These are phyloP conservation scores for Trebouxiophyceae sp. DNA, from an alignment of 163 green algal genomes.

Conservation along the genomic window DNA sequence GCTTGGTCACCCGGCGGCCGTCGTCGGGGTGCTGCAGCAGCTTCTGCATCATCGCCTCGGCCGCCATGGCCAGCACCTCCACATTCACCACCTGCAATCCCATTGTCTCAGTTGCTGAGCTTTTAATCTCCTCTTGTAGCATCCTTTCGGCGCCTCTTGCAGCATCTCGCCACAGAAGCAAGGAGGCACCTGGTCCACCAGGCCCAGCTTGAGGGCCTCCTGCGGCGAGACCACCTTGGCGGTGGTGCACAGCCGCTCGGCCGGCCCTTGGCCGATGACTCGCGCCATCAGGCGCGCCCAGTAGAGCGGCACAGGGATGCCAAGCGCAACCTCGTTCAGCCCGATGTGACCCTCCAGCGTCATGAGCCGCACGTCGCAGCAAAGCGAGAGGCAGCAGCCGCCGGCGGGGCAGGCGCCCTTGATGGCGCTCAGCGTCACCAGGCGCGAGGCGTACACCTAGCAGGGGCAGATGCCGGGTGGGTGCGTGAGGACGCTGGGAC, in stretches of 20 bases:
- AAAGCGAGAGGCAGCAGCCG: slow-evolving; percentile 53
- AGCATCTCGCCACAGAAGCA: background rate
- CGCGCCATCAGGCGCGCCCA: slow-evolving; percentile 38
- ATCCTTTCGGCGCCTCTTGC: background rate
- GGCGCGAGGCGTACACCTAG: slow-evolving; percentile 31
- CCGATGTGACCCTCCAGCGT: slow-evolving; percentile 44
- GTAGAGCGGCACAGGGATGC: slow-evolving; percentile 57
- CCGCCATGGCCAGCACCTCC: background rate
- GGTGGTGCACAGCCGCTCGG: background rate
- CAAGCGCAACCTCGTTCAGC: slow-evolving; percentile 61
- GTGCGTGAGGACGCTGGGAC: no score
- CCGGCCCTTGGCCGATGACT: slow-evolving; percentile 12
- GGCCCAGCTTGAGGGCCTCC: slow-evolving; percentile 28
- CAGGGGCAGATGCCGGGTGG: background rate
- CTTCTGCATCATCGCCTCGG: background rate
- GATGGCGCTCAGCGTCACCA: slow-evolving; percentile 57
- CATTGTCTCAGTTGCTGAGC: no score
- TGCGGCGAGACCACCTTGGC: slow-evolving; percentile 16
- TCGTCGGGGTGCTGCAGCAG: background rate
- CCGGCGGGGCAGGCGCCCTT: slow-evolving; percentile 55
- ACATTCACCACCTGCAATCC: background rate
- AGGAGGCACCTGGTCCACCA: slow-evolving; percentile 23
- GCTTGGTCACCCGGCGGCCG: background rate
- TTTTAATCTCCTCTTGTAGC: no score
- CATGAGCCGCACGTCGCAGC: slow-evolving; percentile 60